Conservation (phyloP, 805 yeast species). For the Scheffersomyces ergatensis region DNA sequence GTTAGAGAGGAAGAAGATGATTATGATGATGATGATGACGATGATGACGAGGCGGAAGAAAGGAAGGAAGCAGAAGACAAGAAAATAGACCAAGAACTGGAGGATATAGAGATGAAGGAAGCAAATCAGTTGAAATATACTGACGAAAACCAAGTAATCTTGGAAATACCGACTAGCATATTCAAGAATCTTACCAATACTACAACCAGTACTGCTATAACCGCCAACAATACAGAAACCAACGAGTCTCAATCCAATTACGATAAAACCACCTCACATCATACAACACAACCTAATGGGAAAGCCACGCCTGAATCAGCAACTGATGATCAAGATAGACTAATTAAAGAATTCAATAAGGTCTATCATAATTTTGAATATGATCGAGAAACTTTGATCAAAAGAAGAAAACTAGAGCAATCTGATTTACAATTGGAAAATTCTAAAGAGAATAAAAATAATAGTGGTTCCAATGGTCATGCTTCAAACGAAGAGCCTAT, state of each 20-base stretch:
- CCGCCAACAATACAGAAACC: background rate
- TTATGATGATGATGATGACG: conserved; percentile 26
- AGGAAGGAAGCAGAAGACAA: conserved; percentile 34
- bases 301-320: background rate
- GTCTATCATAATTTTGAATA: conserved; percentile 75
- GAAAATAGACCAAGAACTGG: conserved; percentile 19
- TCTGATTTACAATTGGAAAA: conserved; percentile 68
- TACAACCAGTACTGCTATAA: background rate
- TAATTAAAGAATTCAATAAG: conserved; percentile 65
- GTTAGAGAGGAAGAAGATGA: conserved; percentile 21
- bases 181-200: background rate
- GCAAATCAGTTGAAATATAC: conserved; percentile 14
- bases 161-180: conserved; percentile 33
- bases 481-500: conserved; percentile 9
- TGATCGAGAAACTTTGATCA: conserved; percentile 71
- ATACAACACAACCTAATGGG: background rate
- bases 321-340: conserved; percentile 38
- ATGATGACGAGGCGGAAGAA: conserved; percentile 16
- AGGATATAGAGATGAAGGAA: conserved; percentile 7
- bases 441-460: conserved; percentile 11
- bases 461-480: conserved; percentile 13
- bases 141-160: conserved; percentile 26
- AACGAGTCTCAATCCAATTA: background rate
- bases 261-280: background rate
- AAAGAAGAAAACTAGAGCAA: conserved; percentile 74